Evolutionary conservation across 306 rosid genomes (phyloP).

Genomic region (Vigna trinervia): DNA sequence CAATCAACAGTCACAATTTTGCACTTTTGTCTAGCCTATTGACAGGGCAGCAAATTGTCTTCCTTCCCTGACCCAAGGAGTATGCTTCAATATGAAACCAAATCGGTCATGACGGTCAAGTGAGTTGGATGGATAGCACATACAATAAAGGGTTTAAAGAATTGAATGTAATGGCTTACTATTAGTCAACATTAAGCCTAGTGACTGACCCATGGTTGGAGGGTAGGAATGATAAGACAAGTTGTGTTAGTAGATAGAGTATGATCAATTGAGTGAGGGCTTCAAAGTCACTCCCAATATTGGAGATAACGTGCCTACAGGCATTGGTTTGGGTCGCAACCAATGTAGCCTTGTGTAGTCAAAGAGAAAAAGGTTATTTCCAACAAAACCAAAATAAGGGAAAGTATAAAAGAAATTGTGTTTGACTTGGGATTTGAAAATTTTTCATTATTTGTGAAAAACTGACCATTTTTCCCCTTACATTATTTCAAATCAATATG

Average conservation of each 20-base stretch:
- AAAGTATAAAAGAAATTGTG: neutral
- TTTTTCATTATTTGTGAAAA: neutral
- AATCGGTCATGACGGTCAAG: too few relatives aligned
- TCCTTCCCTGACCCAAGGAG: too few relatives aligned
- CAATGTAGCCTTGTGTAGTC: conserved; percentile 24
- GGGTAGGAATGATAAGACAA: too few relatives aligned
- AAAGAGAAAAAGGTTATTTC: conserved; percentile 1
- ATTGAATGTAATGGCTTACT: too few relatives aligned
- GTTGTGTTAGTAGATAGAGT: too few relatives aligned
- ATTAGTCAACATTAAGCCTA: too few relatives aligned
- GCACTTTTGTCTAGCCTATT: neutral
- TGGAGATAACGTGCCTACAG: conserved; percentile 5
- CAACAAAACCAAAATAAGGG: neutral
- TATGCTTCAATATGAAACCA: too few relatives aligned
- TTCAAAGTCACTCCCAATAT: neutral
- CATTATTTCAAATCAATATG: neutral
- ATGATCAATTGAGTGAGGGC: neutral
- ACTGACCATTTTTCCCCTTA: neutral
- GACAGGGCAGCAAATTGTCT: too few relatives aligned
- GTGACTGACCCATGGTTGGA: too few relatives aligned
- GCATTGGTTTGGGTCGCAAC: conserved; percentile 7
- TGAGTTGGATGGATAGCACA: too few relatives aligned
- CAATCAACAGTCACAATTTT: neutral
- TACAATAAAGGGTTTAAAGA: too few relatives aligned
- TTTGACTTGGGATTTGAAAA: conserved; percentile 19